Evolutionary conservation across 2,329 filamentous ascomycete genomes (phyloP).

Genomic region (Pochonia chlamydosporia): DNA sequence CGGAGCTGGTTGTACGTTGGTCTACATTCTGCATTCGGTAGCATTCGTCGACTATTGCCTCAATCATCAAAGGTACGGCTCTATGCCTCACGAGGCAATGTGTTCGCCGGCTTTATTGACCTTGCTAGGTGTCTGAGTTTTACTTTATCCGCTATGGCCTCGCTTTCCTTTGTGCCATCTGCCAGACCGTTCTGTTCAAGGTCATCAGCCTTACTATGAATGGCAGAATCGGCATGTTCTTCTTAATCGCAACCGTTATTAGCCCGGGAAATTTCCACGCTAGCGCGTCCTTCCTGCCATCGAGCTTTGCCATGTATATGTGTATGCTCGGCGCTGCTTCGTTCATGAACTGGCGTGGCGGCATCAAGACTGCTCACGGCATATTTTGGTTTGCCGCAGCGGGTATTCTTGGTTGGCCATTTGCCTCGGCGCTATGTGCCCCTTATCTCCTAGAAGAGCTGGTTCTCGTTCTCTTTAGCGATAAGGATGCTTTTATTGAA

Average conservation of each 20-base stretch:
- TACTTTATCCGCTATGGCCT: conserved; percentile 77
- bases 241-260: conserved; percentile 68
- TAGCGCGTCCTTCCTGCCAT: conserved; percentile 79
- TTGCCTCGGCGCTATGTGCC: conserved; percentile 73
- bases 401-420: conserved; percentile 88
- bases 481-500: conserved; percentile 53
- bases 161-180: conserved; percentile 70
- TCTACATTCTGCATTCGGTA: conserved; percentile 70
- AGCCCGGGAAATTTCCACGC: conserved; percentile 94
- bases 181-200: conserved; percentile 76
- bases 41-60: conserved; percentile 57
- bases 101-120: neutral
- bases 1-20: conserved; percentile 89
- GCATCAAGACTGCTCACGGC: conserved; percentile 72
- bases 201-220: conserved; percentile 72
- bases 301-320: conserved; percentile 95
- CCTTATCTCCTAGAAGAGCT: conserved; percentile 79
- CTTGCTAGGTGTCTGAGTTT: conserved; percentile 61
- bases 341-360: conserved; percentile 85
- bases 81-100: neutral
- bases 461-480: conserved; percentile 48
- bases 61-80: conserved; percentile 49
- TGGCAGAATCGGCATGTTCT: conserved; percentile 77
- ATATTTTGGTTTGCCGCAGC: conserved; percentile 89
- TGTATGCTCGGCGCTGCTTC: conserved; percentile 78